Evolutionary conservation across 2,329 filamentous ascomycete species (phyloP).

Genomic region (Dactylonectria estremocensis): DNA sequence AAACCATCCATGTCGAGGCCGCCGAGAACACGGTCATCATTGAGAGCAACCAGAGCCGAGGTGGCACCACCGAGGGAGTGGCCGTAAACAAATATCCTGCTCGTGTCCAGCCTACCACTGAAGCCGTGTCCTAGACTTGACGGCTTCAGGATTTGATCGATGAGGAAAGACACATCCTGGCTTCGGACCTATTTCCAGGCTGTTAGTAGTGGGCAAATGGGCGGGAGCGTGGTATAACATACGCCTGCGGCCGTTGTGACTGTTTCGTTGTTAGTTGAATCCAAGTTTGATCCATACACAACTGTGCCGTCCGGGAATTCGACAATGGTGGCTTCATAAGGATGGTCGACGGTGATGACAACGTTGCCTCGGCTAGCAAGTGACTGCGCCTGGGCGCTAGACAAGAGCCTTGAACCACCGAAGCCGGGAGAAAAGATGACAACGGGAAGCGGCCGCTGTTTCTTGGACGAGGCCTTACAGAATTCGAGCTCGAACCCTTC

Average conservation of each 20-base stretch:
- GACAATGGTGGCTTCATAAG: constrained; percentile 59
- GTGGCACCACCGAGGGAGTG: constrained; percentile 56
- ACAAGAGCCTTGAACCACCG: constrained; percentile 55
- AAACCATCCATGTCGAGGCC: constrained; percentile 58
- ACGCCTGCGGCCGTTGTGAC: constrained; percentile 27
- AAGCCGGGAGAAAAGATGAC: constrained; percentile 61
- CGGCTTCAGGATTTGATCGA: constrained; percentile 48
- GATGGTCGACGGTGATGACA: constrained; percentile 63
- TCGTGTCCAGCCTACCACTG: constrained; percentile 41
- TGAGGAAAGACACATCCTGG: constrained; percentile 53
- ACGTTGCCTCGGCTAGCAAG: constrained; percentile 62
- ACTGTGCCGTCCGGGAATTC: constrained; percentile 59
- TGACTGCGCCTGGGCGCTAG: constrained; percentile 57
- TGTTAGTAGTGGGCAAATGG: constrained; percentile 1
- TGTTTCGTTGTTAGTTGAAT: constrained; percentile 38
- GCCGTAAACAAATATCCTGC: constrained; percentile 50
- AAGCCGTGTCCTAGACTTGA: constrained; percentile 23
- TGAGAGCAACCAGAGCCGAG: constrained; percentile 47
- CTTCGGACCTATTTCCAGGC: constrained; percentile 45
- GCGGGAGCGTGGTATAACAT: not conserved
- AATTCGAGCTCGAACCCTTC: constrained; percentile 34
- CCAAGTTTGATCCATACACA: constrained; percentile 16
- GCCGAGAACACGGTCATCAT: constrained; percentile 51
- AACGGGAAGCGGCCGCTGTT: constrained; percentile 42
- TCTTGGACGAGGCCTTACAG: constrained; percentile 31